These are phyloP conservation scores for Termitomyces sp. DNA, from an alignment of 768 basidiomycete species.

Conservation along the genomic window DNA sequence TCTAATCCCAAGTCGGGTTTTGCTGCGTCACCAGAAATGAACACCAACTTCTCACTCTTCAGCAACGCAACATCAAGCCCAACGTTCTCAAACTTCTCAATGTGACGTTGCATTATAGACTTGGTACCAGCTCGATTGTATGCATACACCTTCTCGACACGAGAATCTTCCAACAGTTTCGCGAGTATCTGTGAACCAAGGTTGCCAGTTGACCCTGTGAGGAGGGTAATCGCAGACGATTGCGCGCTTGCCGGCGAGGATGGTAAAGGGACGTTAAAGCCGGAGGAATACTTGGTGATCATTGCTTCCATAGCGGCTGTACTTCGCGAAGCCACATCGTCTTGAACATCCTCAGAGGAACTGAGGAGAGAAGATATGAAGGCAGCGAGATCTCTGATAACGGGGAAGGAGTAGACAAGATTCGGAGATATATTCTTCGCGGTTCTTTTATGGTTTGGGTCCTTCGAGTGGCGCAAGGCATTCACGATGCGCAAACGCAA, in stretches of 20 bases:
- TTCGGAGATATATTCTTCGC: constrained; percentile 26
- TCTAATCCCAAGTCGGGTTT: constrained; percentile 12
- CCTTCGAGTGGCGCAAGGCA: background rate
- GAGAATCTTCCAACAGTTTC: constrained; percentile 19
- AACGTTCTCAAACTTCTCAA: constrained; percentile 11
- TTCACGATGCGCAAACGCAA: constrained; percentile 4
- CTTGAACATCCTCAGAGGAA: background rate
- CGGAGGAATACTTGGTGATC: constrained; percentile 28
- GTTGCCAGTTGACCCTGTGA: constrained; percentile 27
- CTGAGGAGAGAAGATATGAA: background rate
- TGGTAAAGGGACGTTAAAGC: constrained; percentile 12
- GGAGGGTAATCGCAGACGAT: constrained; percentile 2
- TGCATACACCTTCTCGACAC: constrained; percentile 37
- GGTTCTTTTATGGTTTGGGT: constrained; percentile 1
- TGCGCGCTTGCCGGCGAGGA: background rate
- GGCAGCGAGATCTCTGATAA: constrained; percentile 16
- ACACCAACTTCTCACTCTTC: constrained; percentile 10
- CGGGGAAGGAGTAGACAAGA: constrained; percentile 40
- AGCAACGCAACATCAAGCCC: constrained; percentile 15
- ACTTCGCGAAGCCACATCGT: background rate
- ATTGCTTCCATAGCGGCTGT: constrained; percentile 24
- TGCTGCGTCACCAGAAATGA: constrained; percentile 16
- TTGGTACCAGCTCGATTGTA: constrained; percentile 16
- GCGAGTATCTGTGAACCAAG: constrained; percentile 21
- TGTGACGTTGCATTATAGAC: constrained; percentile 12